Evolutionary conservation across 768 basidiomycete genomes (phyloP), one percentile per base, ranked within the genome.

Genomic region (Cystobasidium onofrii): DNA sequence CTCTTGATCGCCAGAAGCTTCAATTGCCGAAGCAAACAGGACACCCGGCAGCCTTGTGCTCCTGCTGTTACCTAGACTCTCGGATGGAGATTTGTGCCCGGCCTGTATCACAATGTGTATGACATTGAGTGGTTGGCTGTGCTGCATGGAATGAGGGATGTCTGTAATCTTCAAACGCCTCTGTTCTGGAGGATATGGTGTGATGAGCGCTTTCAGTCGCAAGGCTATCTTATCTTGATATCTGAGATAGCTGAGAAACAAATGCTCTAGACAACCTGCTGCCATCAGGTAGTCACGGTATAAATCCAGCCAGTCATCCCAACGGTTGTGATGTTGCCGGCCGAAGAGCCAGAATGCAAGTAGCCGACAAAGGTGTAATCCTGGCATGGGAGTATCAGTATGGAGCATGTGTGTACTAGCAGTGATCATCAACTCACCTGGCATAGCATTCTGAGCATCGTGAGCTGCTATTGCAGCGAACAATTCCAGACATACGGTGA

Each of bases 301-400:
- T 34, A 71, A 70, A 60, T 62, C 33, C 36, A 29, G 52, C 23
- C 39, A 50, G 44, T 60, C 17, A 7, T 46, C 50, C 34, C 43
- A 44, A 29, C 10, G 3, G 2, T n/a, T n/a, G n/a, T 25, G 23
- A 31, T 61, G 66, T 33, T 63, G 54, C 13, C 55, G 29, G 55
- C 55, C 57, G 27, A 75, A 67, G 34, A 75, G 44, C 74, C 74
- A 75, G 33, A 70, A 75, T 1, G 50, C 74, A 18, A 75, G 60
- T 15, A 70, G n/a, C 4, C 66, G 43, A 60, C 71, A 72, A 1
- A 75, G 69, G 29, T 33, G 74, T 27, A 69, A 46, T 20, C 43
- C 33, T 61, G n/a, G 7, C 15, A 41, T 9, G 63, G 29, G 33
- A 44, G 33, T 64, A 39, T 39, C 25, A 36, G 63, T 20, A 64